These are phyloP conservation scores for Corchorus capsularis DNA, from an alignment of 345 rosid genomes.

Conservation along the genomic window DNA sequence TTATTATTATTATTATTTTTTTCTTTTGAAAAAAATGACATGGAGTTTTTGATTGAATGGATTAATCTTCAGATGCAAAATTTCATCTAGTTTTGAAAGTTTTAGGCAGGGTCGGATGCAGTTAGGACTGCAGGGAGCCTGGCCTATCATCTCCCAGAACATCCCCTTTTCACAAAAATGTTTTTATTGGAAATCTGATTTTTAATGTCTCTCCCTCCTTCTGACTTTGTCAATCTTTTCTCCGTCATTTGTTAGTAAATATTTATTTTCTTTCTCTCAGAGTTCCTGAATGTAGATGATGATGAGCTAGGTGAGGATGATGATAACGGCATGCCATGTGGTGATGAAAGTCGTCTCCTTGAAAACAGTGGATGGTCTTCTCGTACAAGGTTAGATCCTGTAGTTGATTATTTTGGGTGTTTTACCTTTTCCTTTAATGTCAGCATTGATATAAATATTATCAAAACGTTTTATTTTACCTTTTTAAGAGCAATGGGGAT, in stretches of 20 bases:
- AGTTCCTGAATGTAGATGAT: constrained; percentile 87
- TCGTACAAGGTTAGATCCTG: constrained; percentile 69
- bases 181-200: neutral
- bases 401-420: neutral
- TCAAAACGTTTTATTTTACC: neutral
- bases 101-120: neutral
- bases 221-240: neutral
- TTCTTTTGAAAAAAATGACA: neutral
- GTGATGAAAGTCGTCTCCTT: constrained; percentile 63
- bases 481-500: neutral
- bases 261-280: constrained; percentile 34
- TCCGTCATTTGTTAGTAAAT: neutral
- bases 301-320: constrained; percentile 75
- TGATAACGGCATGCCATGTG: constrained; percentile 49
- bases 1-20: neutral
- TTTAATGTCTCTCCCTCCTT: neutral
- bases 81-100: neutral
- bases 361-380: constrained; percentile 99
- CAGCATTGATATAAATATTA: neutral
- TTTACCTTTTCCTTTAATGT: neutral
- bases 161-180: neutral
- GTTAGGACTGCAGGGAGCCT: neutral
- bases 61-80: neutral
- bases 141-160: neutral
- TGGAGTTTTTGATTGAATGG: neutral